Conservation (phyloP, 352 stramenopile species). For the Pythium graminicola region DNA sequence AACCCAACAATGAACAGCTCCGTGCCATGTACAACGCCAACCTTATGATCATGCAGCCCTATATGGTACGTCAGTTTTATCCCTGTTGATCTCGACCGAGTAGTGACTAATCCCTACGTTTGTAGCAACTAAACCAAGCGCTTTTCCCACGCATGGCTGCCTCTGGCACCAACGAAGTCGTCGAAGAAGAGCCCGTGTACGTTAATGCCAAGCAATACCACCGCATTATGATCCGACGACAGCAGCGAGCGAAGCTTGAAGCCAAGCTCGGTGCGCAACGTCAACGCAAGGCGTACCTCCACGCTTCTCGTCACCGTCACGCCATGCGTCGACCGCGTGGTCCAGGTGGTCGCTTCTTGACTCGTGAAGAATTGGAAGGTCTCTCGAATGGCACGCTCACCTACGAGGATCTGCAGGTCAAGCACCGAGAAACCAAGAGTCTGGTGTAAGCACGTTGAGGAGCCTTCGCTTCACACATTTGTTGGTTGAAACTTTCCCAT, state of each 20-base stretch:
- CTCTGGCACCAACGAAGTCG: slow-evolving; percentile 36
- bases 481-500: background rate
- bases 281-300: slow-evolving; percentile 83
- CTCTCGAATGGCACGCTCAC: slow-evolving; percentile 60
- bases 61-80: slow-evolving; percentile 44
- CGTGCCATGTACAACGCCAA: slow-evolving; percentile 71
- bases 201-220: slow-evolving; percentile 90
- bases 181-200: slow-evolving; percentile 85
- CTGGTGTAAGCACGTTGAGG: slow-evolving; percentile 13
- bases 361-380: slow-evolving; percentile 69
- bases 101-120: background rate
- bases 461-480: background rate
- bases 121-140: slow-evolving; percentile 39
- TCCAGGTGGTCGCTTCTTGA: slow-evolving; percentile 78
- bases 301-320: slow-evolving; percentile 83
- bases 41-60: slow-evolving; percentile 77
- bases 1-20: slow-evolving; percentile 79
- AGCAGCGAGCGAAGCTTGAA: slow-evolving; percentile 83
- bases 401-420: slow-evolving; percentile 44
- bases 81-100: background rate
- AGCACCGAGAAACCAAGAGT: slow-evolving; percentile 26
- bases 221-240: slow-evolving; percentile 83
- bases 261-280: slow-evolving; percentile 70
- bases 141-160: slow-evolving; percentile 53
- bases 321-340: slow-evolving; percentile 80